Evolutionary conservation across 768 basidiomycete species (phyloP).

Genomic region (Kockovaella imperatae): DNA sequence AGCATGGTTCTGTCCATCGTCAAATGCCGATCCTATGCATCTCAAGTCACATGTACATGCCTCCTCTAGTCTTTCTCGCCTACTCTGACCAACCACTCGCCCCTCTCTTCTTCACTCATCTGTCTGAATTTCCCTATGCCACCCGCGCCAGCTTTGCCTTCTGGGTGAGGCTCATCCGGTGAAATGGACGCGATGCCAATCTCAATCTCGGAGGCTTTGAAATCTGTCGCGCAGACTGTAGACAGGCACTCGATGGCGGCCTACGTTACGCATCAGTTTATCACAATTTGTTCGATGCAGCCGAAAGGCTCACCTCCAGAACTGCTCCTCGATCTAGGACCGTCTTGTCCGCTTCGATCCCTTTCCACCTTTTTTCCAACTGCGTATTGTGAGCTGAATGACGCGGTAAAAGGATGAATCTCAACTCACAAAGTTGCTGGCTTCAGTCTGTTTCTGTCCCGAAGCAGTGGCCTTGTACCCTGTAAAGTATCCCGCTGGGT

Average conservation of each 20-base stretch:
- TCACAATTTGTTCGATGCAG: background rate
- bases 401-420: background rate
- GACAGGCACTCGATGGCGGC: slow-evolving; percentile 92
- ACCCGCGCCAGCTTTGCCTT: slow-evolving; percentile 48
- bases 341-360: slow-evolving; percentile 67
- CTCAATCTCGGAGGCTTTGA: slow-evolving; percentile 91
- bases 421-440: slow-evolving; percentile 68
- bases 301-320: slow-evolving; percentile 68
- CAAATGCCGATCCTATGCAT: too few species aligned
- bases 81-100: slow-evolving; percentile 46
- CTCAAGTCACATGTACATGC: background rate
- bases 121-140: slow-evolving; percentile 42
- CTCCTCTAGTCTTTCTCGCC: slow-evolving; percentile 46
- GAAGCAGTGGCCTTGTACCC: slow-evolving; percentile 96
- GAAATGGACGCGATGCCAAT: slow-evolving; percentile 80
- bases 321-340: slow-evolving; percentile 70
- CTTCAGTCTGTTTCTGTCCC: slow-evolving; percentile 91
- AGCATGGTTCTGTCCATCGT: too few species aligned
- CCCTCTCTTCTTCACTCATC: slow-evolving; percentile 46
- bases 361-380: slow-evolving; percentile 98
- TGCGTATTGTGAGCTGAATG: slow-evolving; percentile 12
- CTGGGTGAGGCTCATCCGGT: slow-evolving; percentile 55
- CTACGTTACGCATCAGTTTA: slow-evolving; percentile 45
- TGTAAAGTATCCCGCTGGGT: slow-evolving; percentile 97
- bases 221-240: slow-evolving; percentile 88